phyloP scores from a whole-genome alignment of 306 rosid genomes.

The Prunus kanzakura region DNA sequence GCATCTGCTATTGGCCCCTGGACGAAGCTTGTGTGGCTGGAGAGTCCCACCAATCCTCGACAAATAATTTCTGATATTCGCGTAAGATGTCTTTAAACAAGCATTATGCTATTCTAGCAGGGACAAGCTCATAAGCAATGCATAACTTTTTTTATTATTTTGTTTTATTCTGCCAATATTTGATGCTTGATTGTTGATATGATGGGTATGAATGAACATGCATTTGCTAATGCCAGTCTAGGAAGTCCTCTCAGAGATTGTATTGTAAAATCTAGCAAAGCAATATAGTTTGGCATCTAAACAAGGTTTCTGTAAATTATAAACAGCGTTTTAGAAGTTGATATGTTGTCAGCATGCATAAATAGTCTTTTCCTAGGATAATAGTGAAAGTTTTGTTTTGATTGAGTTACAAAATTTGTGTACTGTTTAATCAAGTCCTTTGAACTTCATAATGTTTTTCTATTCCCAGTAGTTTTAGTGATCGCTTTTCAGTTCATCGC shows the following conservation, averaged over 20 bases:
- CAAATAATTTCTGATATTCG: conserved; percentile 71
- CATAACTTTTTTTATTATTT: not conserved
- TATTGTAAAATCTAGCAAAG: not conserved
- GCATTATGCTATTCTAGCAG: not conserved
- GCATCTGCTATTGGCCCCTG: conserved; percentile 72
- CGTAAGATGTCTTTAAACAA: conserved; percentile 45
- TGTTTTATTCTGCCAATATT: not conserved
- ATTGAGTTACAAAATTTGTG: not conserved
- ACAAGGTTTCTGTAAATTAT: not conserved
- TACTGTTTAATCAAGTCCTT: not conserved
- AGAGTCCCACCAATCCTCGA: conserved; percentile 95
- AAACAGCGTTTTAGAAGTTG: not conserved
- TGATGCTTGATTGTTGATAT: conserved; percentile 9
- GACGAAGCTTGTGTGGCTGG: conserved; percentile 95
- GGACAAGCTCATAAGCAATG: not conserved
- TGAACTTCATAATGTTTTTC: not conserved
- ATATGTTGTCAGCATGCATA: not conserved
- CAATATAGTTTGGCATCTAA: not conserved
- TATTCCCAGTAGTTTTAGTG: not conserved
- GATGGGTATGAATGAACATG: not conserved
- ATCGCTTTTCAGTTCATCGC: not conserved
- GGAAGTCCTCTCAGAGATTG: not conserved
- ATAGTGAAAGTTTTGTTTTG: not conserved
- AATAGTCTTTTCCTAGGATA: not conserved
- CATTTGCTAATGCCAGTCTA: not conserved